phyloP scores from a whole-genome alignment of 2,329 filamentous ascomycete genomes.

The Aspergillus quadricinctus region DNA sequence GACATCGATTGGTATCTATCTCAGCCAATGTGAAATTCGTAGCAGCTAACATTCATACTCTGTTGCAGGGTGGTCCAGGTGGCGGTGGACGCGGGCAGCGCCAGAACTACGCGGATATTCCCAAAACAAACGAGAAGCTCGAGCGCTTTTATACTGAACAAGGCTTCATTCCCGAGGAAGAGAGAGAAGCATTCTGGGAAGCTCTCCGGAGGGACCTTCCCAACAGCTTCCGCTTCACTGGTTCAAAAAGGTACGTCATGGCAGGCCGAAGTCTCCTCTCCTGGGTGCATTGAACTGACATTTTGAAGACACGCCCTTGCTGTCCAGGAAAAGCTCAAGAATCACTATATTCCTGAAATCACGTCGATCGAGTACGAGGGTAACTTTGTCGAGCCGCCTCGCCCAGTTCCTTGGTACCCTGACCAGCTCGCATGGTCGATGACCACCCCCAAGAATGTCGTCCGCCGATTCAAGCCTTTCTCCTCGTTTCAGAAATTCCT shows the following conservation, averaged over 20 bases:
- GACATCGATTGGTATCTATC: neutral
- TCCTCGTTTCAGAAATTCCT: conserved; percentile 96
- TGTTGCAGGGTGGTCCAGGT: conserved; percentile 39
- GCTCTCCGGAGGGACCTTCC: conserved; percentile 79
- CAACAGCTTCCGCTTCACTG: conserved; percentile 96
- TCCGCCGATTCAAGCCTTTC: conserved; percentile 91
- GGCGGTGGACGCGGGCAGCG: conserved; percentile 38
- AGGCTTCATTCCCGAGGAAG: conserved; percentile 69
- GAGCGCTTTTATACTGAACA: conserved; percentile 82
- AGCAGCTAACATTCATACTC: conserved; percentile 20
- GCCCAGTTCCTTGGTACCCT: conserved; percentile 85
- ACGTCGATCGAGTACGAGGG: conserved; percentile 80
- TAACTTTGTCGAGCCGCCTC: conserved; percentile 73
- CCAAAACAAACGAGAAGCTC: conserved; percentile 77
- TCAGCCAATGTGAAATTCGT: neutral
- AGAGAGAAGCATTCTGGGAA: conserved; percentile 78
- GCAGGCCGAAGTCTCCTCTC: conserved; percentile 4
- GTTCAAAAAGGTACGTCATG: conserved; percentile 72
- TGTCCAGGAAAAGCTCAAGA: conserved; percentile 82
- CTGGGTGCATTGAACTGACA: neutral
- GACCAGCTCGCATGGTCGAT: conserved; percentile 95
- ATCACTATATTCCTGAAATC: conserved; percentile 87
- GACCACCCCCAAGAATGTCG: conserved; percentile 94
- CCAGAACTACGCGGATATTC: conserved; percentile 56
- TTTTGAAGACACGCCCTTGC: conserved; percentile 73